Evolutionary conservation across 352 stramenopile genomes (phyloP).

Genomic region (Phytophthora aleatoria): DNA sequence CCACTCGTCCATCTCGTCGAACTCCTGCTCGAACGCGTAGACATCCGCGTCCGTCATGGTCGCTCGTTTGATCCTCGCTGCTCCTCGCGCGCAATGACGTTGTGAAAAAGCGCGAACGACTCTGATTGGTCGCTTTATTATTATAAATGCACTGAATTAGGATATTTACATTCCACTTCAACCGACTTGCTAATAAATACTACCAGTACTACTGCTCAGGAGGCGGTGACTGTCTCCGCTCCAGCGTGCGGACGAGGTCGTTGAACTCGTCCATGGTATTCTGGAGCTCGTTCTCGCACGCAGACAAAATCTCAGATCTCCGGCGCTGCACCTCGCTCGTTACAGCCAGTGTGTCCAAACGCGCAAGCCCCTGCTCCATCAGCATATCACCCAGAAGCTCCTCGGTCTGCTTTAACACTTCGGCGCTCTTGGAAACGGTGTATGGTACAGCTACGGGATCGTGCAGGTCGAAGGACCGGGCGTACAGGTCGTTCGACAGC

Average conservation of each 20-base stretch:
- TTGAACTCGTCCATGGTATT: slow-evolving; percentile 68
- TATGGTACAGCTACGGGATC: slow-evolving; percentile 28
- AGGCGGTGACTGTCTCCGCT: slow-evolving; percentile 21
- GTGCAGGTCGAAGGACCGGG: slow-evolving; percentile 28
- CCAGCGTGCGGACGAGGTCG: slow-evolving; percentile 41
- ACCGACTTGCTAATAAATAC: slow-evolving; percentile 21
- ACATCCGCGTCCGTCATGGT: slow-evolving; percentile 72
- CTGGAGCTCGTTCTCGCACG: slow-evolving; percentile 66
- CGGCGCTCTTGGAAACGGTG: slow-evolving; percentile 44
- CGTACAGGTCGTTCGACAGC: slow-evolving; percentile 31
- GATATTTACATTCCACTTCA: slow-evolving; percentile 2
- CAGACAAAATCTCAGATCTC: slow-evolving; percentile 60
- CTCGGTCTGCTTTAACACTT: slow-evolving; percentile 67
- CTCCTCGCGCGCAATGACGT: slow-evolving; percentile 2
- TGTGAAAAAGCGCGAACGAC: slow-evolving; percentile 38
- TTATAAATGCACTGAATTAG: slow-evolving; percentile 8
- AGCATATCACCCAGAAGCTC: slow-evolving; percentile 55
- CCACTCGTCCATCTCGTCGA: slow-evolving; percentile 82
- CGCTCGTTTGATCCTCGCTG: neutral
- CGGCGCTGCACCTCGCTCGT: slow-evolving; percentile 51
- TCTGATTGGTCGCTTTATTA: slow-evolving; percentile 34
- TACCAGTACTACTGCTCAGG: slow-evolving; percentile 8
- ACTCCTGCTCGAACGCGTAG: slow-evolving; percentile 80
- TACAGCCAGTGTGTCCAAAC: slow-evolving; percentile 36
- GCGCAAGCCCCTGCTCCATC: slow-evolving; percentile 36